phyloP scores from a whole-genome alignment of 768 basidiomycete genomes.

The Kockovaella imperatae region DNA sequence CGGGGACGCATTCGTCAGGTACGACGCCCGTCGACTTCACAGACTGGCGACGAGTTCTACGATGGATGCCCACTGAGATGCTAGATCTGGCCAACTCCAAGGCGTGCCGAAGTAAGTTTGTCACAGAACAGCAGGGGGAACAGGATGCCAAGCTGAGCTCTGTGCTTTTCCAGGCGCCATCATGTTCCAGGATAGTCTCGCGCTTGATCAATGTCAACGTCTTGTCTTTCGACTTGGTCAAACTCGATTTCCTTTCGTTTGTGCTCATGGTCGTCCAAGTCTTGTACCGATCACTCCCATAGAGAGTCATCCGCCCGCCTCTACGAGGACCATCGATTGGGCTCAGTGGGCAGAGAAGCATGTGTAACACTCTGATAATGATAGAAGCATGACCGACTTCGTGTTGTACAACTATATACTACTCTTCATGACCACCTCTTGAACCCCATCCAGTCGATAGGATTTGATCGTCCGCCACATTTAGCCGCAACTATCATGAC shows the following conservation, averaged over 20 bases:
- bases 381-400: too few species aligned
- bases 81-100: conserved; percentile 85
- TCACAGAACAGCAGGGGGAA: neutral
- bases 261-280: conserved; percentile 81
- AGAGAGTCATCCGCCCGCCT: neutral
- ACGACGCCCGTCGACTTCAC: too few species aligned
- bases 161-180: conserved; percentile 66
- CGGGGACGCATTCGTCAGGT: too few species aligned
- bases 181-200: conserved; percentile 87
- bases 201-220: conserved; percentile 57
- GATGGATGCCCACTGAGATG: conserved; percentile 74
- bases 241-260: conserved; percentile 83
- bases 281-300: conserved; percentile 49
- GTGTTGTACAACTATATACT: too few species aligned
- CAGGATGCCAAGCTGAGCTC: neutral
- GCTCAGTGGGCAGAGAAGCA: neutral
- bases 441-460: too few species aligned
- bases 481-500: too few species aligned
- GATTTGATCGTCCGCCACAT: too few species aligned
- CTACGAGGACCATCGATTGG: neutral
- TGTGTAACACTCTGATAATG: too few species aligned
- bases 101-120: conserved; percentile 75
- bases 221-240: conserved; percentile 61
- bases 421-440: too few species aligned
- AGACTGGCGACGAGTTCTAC: conserved; percentile 62